A percentile compares a stretch with the other conserved stretches of the same genome.
Evolutionary conservation across 176 grass and related monocot species (phyloP).

Genomic region (Triticum dicoccoides): DNA sequence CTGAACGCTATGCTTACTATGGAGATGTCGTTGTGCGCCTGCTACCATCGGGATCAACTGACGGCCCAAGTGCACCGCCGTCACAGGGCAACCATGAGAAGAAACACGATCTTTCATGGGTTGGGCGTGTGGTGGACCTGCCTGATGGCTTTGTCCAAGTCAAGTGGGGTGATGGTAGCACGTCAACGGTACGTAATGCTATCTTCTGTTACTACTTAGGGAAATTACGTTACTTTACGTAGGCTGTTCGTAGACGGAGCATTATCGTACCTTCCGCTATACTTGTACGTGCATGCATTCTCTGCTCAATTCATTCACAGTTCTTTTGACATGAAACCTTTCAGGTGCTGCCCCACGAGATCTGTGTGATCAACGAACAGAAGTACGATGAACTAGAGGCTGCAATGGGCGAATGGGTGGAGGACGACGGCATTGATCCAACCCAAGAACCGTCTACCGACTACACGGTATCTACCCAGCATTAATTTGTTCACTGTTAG

Average conservation of each 20-base stretch:
- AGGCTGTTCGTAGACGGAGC: too few species aligned
- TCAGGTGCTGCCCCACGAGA: background rate
- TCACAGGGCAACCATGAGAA: background rate
- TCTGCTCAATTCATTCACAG: background rate
- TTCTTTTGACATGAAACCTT: background rate
- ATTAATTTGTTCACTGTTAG: too few species aligned
- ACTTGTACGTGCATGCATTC: background rate
- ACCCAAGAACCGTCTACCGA: background rate
- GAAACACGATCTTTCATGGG: background rate
- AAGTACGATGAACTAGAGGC: background rate
- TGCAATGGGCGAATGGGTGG: background rate
- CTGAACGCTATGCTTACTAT: background rate
- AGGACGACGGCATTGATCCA: background rate
- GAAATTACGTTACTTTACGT: too few species aligned
- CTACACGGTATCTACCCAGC: background rate
- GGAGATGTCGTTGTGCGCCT: background rate
- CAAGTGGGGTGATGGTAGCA: background rate
- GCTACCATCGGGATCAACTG: background rate
- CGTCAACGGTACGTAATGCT: background rate
- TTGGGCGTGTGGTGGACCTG: background rate
- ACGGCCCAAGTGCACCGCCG: background rate
- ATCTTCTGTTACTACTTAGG: background rate
- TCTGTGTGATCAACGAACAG: background rate
- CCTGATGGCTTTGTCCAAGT: background rate
- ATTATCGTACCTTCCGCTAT: background rate